Percentiles rank a stretch among this genome's conserved stretches.
Evolutionary conservation across 164 flowering plant species (phyloP).

Genomic region (Cinnamomum chago): DNA sequence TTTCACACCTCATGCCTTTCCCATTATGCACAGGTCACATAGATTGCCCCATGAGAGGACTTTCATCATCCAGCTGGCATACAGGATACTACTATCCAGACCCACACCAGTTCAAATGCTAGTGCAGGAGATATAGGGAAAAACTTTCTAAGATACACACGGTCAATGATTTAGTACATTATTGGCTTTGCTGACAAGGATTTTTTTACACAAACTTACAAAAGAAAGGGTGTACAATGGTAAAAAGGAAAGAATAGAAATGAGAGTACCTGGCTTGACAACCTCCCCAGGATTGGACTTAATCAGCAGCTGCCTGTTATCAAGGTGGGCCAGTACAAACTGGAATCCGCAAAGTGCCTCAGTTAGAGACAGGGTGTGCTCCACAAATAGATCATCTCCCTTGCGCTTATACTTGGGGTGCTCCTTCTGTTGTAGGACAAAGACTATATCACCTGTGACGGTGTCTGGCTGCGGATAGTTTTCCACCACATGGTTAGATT

Average conservation of each 20-base stretch:
- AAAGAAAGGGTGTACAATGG: too few relatives aligned
- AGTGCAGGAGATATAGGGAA: too few relatives aligned
- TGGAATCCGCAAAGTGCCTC: constrained; percentile 89
- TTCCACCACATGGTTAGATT: neutral
- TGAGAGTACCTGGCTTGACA: constrained; percentile 70
- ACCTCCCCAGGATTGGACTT: constrained; percentile 82
- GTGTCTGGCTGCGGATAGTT: constrained; percentile 73
- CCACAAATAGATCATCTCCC: constrained; percentile 76
- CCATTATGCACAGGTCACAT: too few relatives aligned
- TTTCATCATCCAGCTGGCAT: too few relatives aligned
- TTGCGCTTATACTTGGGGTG: constrained; percentile 83
- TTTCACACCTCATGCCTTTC: too few relatives aligned
- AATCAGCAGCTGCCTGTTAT: constrained; percentile 75
- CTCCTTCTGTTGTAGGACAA: constrained; percentile 79
- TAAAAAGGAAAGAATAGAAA: neutral
- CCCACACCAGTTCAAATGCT: too few relatives aligned
- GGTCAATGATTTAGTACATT: too few relatives aligned
- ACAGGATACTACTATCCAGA: too few relatives aligned
- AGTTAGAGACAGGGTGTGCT: constrained; percentile 66
- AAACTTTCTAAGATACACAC: too few relatives aligned
- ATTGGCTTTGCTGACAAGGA: too few relatives aligned
- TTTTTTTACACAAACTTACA: too few relatives aligned
- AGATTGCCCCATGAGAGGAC: too few relatives aligned
- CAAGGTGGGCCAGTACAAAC: constrained; percentile 65
- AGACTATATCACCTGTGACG: constrained; percentile 79